phyloP scores from a whole-genome alignment of 768 basidiomycete genomes.

The Pulveroboletus frians region DNA sequence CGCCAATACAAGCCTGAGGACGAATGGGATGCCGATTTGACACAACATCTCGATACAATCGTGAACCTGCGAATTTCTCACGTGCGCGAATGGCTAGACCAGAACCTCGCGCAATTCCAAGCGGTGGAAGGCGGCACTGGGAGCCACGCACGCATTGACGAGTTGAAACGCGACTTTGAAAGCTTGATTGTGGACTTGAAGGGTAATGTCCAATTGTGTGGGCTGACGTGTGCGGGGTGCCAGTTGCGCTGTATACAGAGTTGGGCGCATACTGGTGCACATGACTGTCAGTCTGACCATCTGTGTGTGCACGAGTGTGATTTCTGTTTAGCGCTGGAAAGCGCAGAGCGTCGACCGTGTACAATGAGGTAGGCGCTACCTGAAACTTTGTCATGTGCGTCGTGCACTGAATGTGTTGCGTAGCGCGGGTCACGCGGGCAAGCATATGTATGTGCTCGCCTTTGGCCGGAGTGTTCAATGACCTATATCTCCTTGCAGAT shows the following conservation, averaged over 20 bases:
- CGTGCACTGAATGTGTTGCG: neutral
- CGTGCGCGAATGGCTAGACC: conserved; percentile 47
- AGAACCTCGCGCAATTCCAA: conserved; percentile 47
- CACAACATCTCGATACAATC: conserved; percentile 34
- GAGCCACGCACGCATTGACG: conserved; percentile 40
- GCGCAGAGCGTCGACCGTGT: conserved; percentile 31
- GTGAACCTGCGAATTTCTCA: conserved; percentile 42
- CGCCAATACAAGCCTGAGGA: conserved; percentile 22
- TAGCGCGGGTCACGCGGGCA: conserved; percentile 56
- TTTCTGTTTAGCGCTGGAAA: conserved; percentile 27
- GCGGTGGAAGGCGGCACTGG: neutral
- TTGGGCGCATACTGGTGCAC: conserved; percentile 41
- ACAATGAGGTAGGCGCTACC: conserved; percentile 40
- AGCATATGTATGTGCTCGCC: conserved; percentile 42
- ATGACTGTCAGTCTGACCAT: conserved; percentile 51
- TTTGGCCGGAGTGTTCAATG: accelerated
- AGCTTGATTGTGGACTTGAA: conserved; percentile 41
- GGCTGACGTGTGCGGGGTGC: conserved; percentile 43
- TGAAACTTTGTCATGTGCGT: neutral
- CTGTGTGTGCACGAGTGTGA: conserved; percentile 41
- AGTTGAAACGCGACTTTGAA: conserved; percentile 42
- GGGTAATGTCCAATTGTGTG: conserved; percentile 45
- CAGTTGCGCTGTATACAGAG: conserved; percentile 44
- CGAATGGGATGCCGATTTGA: conserved; percentile 38
- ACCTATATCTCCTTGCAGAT: conserved; percentile 34